Percentiles rank a stretch among this genome's conserved stretches.
These are phyloP conservation scores for Ophiostoma sp. DNA, from an alignment of 2,329 filamentous ascomycete species.

Conservation along the genomic window DNA sequence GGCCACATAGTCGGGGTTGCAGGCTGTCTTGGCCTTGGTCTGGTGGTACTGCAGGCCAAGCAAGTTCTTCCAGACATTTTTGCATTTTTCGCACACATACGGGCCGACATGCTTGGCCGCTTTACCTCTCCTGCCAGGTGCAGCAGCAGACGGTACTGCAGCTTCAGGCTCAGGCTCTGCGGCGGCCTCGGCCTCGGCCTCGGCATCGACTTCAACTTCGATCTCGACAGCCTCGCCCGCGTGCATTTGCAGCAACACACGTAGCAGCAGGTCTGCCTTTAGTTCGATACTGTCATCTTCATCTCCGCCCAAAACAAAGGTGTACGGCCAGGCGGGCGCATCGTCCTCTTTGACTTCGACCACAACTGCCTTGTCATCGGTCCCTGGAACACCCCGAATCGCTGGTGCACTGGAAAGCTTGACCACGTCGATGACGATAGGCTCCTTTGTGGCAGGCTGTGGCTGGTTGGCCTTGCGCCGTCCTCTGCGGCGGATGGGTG, in stretches of 20 bases:
- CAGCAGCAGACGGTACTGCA: neutral
- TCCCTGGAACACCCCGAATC: conserved; percentile 28
- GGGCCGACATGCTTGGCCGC: neutral
- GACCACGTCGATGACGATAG: conserved; percentile 29
- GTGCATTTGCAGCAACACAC: neutral
- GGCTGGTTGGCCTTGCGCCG: conserved; percentile 7
- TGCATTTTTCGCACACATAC: conserved; percentile 50
- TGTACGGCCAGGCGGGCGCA: conserved; percentile 14
- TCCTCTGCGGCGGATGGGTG: conserved; percentile 16
- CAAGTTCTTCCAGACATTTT: conserved; percentile 53
- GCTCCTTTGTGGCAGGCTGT: conserved; percentile 23
- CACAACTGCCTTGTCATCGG: conserved; percentile 29
- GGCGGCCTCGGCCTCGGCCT: conserved; percentile 8
- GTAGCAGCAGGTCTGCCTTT: neutral
- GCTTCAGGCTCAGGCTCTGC: neutral
- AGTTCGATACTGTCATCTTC: neutral
- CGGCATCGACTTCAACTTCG: conserved; percentile 18
- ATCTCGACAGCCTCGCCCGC: conserved; percentile 14
- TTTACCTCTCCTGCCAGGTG: neutral
- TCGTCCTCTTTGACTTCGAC: conserved; percentile 23
- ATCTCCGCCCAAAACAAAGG: neutral
- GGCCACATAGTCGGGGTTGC: conserved; percentile 46
- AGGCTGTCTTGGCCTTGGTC: conserved; percentile 49
- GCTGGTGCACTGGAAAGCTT: conserved; percentile 26
- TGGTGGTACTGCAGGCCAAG: conserved; percentile 55